Conservation (phyloP, 345 rosid species). For the Populus deltoides region DNA sequence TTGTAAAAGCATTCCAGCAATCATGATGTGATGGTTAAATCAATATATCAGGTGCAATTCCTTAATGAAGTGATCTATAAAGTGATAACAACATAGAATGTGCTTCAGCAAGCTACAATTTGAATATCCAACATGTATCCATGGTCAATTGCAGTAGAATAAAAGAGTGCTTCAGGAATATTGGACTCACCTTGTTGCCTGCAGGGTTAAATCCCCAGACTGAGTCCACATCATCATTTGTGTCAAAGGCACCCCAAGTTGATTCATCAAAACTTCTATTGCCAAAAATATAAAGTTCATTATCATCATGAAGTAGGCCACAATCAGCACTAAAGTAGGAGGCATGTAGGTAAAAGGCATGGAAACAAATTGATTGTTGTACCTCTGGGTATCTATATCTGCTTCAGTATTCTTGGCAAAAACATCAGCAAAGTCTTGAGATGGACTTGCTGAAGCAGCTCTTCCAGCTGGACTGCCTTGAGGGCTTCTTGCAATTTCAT, state of each 20-base stretch:
- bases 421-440: conserved; percentile 59
- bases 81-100: neutral
- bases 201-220: conserved; percentile 82
- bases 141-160: neutral
- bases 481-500: conserved; percentile 83
- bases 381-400: conserved; percentile 58
- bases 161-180: conserved; percentile 6
- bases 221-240: conserved; percentile 83
- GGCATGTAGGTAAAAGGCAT: neutral
- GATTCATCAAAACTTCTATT: conserved; percentile 81
- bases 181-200: conserved; percentile 59
- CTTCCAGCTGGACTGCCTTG: conserved; percentile 68
- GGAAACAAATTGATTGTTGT: neutral
- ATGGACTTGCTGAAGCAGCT: conserved; percentile 55
- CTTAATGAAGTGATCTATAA: neutral
- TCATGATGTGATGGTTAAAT: neutral
- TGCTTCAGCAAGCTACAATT: neutral
- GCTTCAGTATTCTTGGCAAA: conserved; percentile 60
- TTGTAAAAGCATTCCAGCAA: neutral
- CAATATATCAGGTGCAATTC: neutral
- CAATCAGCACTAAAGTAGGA: neutral
- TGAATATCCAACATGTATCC: neutral
- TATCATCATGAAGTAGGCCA: neutral
- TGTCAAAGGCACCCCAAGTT: conserved; percentile 90
- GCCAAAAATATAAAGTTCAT: conserved; percentile 6